These are phyloP conservation scores for Leucocoprinus leucothites DNA, from an alignment of 768 basidiomycete genomes.

Conservation along the genomic window DNA sequence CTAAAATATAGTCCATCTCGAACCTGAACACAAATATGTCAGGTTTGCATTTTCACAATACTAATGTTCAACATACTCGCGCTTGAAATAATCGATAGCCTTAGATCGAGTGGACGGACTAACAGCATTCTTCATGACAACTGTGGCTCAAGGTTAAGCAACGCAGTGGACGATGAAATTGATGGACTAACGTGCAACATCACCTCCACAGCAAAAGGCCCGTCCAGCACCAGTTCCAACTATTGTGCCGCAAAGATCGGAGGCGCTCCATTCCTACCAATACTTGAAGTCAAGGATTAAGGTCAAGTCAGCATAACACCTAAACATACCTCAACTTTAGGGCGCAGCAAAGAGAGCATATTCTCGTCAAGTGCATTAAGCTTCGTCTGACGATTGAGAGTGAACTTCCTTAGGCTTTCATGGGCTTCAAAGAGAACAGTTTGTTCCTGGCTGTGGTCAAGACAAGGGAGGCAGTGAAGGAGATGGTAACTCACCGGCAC, in stretches of 20 bases:
- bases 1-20: constrained; percentile 73
- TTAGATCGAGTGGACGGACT: constrained; percentile 48
- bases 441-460: constrained; percentile 24
- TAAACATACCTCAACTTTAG: constrained; percentile 66
- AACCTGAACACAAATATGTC: constrained; percentile 46
- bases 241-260: constrained; percentile 69
- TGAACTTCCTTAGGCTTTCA: constrained; percentile 60
- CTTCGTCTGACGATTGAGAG: constrained; percentile 76
- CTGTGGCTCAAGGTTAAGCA: constrained; percentile 30
- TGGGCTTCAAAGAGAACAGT: constrained; percentile 71
- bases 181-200: constrained; percentile 72
- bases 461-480: background rate
- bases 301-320: constrained; percentile 6
- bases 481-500: constrained; percentile 23
- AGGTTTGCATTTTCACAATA: background rate
- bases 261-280: constrained; percentile 70
- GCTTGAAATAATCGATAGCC: constrained; percentile 87
- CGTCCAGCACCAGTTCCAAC: constrained; percentile 68
- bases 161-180: background rate
- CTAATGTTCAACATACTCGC: constrained; percentile 57
- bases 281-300: constrained; percentile 12
- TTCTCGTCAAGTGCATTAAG: constrained; percentile 78
- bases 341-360: constrained; percentile 71
- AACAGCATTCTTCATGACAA: constrained; percentile 50
- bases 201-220: constrained; percentile 94